Evolutionary conservation across 805 yeast species (phyloP).

Genomic region (Metschnikowia sp.): DNA sequence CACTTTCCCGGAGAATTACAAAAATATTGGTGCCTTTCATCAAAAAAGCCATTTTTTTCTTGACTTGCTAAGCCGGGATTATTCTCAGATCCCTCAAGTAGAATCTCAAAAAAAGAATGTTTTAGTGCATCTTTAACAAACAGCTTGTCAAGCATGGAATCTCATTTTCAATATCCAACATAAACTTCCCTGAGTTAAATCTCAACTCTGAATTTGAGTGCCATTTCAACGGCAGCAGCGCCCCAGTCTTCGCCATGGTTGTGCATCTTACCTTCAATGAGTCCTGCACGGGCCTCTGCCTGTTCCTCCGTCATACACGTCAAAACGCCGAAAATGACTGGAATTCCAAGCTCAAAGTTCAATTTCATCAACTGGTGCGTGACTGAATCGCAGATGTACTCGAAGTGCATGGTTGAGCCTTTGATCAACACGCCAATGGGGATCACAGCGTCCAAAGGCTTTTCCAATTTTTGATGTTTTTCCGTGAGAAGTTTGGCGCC

Average conservation of each 20-base stretch:
- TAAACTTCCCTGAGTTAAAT: no score
- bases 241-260: slow-evolving; percentile 99
- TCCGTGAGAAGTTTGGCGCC: slow-evolving; percentile 59
- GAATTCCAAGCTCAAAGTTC: slow-evolving; percentile 65
- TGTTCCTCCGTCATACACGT: slow-evolving; percentile 94
- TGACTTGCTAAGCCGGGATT: no score
- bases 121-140: no score
- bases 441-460: slow-evolving; percentile 76
- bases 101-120: no score
- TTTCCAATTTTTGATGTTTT: slow-evolving; percentile 38
- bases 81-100: no score
- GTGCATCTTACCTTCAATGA: slow-evolving; percentile 70
- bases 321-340: slow-evolving; percentile 89
- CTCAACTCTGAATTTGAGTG: slow-evolving; percentile 28
- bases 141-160: no score
- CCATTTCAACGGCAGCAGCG: slow-evolving; percentile 97
- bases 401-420: slow-evolving; percentile 98
- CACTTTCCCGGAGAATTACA: no score
- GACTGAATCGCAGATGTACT: slow-evolving; percentile 89
- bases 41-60: no score
- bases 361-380: slow-evolving; percentile 81
- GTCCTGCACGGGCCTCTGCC: slow-evolving; percentile 89
- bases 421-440: slow-evolving; percentile 94
- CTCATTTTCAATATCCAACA: no score
- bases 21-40: no score